A percentile compares a stretch with the other conserved stretches of the same genome.
Conservation (phyloP, 768 basidiomycete species). For the Trametes cingulata region DNA sequence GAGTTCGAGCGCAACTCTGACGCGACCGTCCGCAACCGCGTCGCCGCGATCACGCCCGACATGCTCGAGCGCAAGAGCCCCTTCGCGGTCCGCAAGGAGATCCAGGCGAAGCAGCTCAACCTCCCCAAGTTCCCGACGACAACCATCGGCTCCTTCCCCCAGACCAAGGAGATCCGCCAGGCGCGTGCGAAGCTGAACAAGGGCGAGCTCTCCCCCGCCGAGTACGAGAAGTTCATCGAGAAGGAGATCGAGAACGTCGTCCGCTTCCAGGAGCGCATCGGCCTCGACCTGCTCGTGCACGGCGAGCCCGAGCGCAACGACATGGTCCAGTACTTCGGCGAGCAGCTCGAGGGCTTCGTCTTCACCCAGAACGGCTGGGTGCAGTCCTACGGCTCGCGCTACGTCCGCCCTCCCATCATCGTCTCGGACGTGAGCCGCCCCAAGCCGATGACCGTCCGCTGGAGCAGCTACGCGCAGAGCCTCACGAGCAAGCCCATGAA, state of each 20-base stretch:
- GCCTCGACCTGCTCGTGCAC: constrained; percentile 96
- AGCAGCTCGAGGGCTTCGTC: constrained; percentile 91
- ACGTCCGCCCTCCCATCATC: constrained; percentile 97
- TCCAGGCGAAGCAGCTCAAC: constrained; percentile 85
- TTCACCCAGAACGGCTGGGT: constrained; percentile 99
- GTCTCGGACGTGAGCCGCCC: constrained; percentile 97
- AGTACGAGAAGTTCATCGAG: constrained; percentile 98
- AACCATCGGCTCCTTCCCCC: constrained; percentile 98
- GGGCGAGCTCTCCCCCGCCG: constrained; percentile 76
- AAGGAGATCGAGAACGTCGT: constrained; percentile 94
- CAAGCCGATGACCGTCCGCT: constrained; percentile 91
- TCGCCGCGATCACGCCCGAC: constrained; percentile 85
- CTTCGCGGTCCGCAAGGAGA: constrained; percentile 83
- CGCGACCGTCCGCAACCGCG: constrained; percentile 92
- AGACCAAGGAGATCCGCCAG: constrained; percentile 98
- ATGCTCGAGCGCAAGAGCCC: constrained; percentile 86
- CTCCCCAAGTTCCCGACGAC: constrained; percentile 98
- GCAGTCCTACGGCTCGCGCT: constrained; percentile 98
- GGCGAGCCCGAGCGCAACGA: constrained; percentile 99
- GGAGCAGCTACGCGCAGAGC: constrained; percentile 97
- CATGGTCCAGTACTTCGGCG: constrained; percentile 99
- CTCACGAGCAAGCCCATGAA: constrained; percentile 95
- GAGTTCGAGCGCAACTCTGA: constrained; percentile 93
- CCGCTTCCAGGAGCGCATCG: constrained; percentile 95
- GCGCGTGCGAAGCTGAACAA: constrained; percentile 96